Base-by-base conservation (phyloP, 2,329 filamentous ascomycete species). In the Fusarium veterinarium region DNA sequence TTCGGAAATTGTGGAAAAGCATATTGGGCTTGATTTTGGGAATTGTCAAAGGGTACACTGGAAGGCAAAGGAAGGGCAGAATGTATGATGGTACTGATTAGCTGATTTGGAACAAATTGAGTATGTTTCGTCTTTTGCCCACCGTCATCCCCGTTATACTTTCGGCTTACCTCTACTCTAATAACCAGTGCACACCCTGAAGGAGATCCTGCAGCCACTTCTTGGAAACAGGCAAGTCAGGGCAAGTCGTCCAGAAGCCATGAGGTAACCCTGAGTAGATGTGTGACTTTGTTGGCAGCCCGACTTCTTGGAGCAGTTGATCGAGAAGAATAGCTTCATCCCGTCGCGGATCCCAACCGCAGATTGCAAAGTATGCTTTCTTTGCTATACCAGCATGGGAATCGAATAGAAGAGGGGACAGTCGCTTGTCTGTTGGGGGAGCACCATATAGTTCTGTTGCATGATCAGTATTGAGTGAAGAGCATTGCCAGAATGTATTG, bases 271-370 rank as follows among this genome's bases (percentile, higher is more conserved):
- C 84, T 1, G 79, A 76, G 69, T 83, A 85, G 28, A 85, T 51
- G 52, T 84, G 82, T 11, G 80, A 72, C 71, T 83, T 83, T 1
- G 82, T 79, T 37, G 80, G 75, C 8, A 83, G 73, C 3, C 78
- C 77, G 12, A 76, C 81, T 62, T 75, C 67, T 16, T 72, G 73
- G 20, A 85, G 75, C 42, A 79, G 73, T 23, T 82, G 73, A 67
- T 86, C 84, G 46, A 86, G 84, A 10, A 88, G 73, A 38, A 87
- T 77, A 5, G 82, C 84, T 69, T 88, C 86, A 49, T 88, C 86
- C 23, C 86, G 79, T 53, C 85, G 71, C 1, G 85, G 85, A 76
- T 87, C 86, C 68, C 83, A 75, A 0, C 85, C 86, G 37, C 82
- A 84, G 23, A 87, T 81, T 70, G 86, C 83, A 71, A 87, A 86